Base-by-base conservation (phyloP, 225 moss, liverwort and hornwort genomes). In the Thuidium tamariscinum region DNA sequence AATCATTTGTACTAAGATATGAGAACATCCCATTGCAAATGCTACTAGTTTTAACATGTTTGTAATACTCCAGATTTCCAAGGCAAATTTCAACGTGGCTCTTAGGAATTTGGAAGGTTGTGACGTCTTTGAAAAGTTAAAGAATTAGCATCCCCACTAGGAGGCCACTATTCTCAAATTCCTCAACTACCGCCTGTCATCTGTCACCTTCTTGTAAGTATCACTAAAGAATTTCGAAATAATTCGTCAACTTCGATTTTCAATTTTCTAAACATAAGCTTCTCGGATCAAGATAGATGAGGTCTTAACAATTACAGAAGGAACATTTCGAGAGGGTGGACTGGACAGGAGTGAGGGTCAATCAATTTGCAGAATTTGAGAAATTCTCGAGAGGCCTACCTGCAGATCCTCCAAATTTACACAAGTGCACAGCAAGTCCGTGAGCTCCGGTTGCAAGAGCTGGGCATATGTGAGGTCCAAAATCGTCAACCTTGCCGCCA, bases 351-450 rank as follows among this genome's bases (percentile, higher is more conserved):
- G 67, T 67, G 27, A 37, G 66, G 3, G 52, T 52, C 67, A 29
- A 68, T 68, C 19, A 68, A 39, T 39, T 39, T 65, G n/a, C 81
- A 65, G 5, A 39, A 30, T 66, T 15, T 32, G 36, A 51, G 37
- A 23, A 39, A 39, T 30, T 37, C 21, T 20, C 19, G 15, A 30
- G 30, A 27, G 55, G 4, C 42, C n/a, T 88, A 92, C 93, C 92
- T 93, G 90, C 23, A 93, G 89, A 36, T 92, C 92, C 62, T 92
- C 90, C 89, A 93, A 70, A 68, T 93, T 93, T 18, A 89, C 85
- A 74, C 93, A 93, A 57, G 85, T 29, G 67, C 88, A 83, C 14
- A 93, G 86, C 61, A 93, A 85, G 52, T 92, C 92, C 10, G 79
- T 60, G 52, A 92, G 73, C 76, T 93, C 90, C 42, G 91, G 86